A percentile compares a stretch with the other conserved stretches of the same genome.
These are phyloP conservation scores for Populus pruinosa DNA, from an alignment of 345 rosid genomes.

Conservation along the genomic window DNA sequence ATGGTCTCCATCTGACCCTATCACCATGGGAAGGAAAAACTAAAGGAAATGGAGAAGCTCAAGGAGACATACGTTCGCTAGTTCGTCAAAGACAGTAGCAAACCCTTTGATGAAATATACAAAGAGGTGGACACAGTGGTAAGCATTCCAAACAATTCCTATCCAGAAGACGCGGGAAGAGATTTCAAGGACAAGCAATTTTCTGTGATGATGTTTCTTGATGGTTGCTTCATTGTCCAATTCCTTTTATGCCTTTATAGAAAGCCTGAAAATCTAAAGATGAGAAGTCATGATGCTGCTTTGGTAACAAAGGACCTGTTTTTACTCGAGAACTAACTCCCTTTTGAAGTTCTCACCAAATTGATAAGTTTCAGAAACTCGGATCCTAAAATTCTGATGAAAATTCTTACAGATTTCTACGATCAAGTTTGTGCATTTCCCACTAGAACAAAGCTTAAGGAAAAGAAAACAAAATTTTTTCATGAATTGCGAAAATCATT, in stretches of 20 bases:
- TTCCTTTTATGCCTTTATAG: neutral
- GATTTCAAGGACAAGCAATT: neutral
- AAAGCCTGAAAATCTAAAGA: neutral
- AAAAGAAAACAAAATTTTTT: too few relatives aligned
- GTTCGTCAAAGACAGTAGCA: neutral
- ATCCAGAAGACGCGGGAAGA: neutral
- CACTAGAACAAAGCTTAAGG: too few relatives aligned
- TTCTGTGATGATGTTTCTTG: neutral
- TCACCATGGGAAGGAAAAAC: neutral
- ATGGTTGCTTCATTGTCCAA: constrained; percentile 2
- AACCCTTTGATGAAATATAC: too few relatives aligned
- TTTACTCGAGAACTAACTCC: constrained; percentile 32
- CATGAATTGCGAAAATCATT: too few relatives aligned
- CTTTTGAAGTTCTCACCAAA: constrained; percentile 12
- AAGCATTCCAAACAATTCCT: too few relatives aligned
- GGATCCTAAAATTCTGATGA: fast-evolving
- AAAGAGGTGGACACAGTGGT: too few relatives aligned
- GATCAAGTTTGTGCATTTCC: too few relatives aligned
- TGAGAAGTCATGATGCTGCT: neutral
- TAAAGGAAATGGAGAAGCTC: neutral
- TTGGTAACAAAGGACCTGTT: constrained; percentile 16
- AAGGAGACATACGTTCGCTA: neutral
- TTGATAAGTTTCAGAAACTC: neutral
- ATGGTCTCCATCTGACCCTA: constrained; percentile 16
- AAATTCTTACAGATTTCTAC: too few relatives aligned